Conservation (phyloP, 306 rosid species). For the Fagus crenata region DNA sequence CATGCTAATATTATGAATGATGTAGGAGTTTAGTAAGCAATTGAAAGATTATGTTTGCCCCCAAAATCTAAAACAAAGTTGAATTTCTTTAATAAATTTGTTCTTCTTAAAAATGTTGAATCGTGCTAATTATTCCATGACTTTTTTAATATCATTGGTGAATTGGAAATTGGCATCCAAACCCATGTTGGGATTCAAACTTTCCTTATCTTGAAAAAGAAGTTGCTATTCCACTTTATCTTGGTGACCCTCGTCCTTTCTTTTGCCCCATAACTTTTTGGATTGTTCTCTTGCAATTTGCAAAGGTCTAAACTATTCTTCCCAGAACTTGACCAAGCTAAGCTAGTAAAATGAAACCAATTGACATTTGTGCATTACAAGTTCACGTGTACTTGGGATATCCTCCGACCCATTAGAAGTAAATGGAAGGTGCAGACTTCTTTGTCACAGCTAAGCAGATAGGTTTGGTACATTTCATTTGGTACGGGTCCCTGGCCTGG, state of each 20-base stretch:
- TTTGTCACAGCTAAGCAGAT: conserved; percentile 22
- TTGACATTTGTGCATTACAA: conserved; percentile 11
- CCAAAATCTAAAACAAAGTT: no score
- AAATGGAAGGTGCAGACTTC: not conserved
- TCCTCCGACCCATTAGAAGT: not conserved
- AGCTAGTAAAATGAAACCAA: conserved; percentile 4
- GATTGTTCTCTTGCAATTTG: conserved; percentile 21
- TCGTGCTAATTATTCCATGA: no score
- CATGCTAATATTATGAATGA: no score
- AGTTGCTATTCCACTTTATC: conserved; percentile 5
- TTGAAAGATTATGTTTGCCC: no score
- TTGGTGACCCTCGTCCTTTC: conserved; percentile 23
- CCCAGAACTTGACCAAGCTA: not conserved
- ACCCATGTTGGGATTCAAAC: no score
- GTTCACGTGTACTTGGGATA: conserved; percentile 17
- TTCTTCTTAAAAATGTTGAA: no score
- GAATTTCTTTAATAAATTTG: no score
- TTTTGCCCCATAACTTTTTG: conserved; percentile 28
- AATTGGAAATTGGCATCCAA: no score
- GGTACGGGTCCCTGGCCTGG: conserved; percentile 42
- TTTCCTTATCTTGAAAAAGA: conserved; percentile 5
- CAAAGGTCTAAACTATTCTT: conserved; percentile 19
- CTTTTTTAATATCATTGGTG: no score
- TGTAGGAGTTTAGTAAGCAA: no score
- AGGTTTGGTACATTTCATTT: conserved; percentile 33